These are phyloP conservation scores for Prunella vulgaris DNA, from an alignment of 257 asterid species.

Conservation along the genomic window DNA sequence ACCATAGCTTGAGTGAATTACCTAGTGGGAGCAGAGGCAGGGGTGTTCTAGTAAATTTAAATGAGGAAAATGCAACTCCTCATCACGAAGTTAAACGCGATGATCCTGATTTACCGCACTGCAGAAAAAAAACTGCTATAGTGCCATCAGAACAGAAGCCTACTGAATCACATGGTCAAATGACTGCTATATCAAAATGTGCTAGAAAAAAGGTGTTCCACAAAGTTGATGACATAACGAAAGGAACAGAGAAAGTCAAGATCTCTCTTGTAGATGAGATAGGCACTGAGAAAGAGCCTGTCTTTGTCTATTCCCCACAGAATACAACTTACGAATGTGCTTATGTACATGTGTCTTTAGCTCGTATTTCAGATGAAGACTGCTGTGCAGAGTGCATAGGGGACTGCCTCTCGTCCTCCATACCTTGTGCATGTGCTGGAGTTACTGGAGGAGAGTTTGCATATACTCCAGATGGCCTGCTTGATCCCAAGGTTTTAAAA, in stretches of 20 bases:
- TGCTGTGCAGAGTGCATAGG: conserved; percentile 57
- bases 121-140: neutral
- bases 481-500: conserved; percentile 42
- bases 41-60: neutral
- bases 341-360: conserved; percentile 49
- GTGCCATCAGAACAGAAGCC: conserved; percentile 17
- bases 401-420: conserved; percentile 53
- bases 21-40: conserved; percentile 16
- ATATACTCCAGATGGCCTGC: conserved; percentile 54
- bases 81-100: neutral
- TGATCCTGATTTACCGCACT: neutral
- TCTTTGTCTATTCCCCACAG: conserved; percentile 37
- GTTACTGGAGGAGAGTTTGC: conserved; percentile 81
- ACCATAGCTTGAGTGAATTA: neutral
- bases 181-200: neutral
- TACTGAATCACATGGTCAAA: neutral
- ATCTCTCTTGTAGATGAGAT: conserved; percentile 54
- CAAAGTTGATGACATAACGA: conserved; percentile 41
- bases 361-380: conserved; percentile 67
- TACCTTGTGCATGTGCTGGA: conserved; percentile 79
- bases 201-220: conserved; percentile 18
- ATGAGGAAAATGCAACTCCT: neutral
- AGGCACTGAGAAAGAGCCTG: conserved; percentile 44
- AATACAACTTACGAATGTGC: conserved; percentile 53
- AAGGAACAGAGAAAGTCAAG: conserved; percentile 46